Conservation (phyloP, 2,329 filamentous ascomycete species). For the Camptophora hylomeconis region DNA sequence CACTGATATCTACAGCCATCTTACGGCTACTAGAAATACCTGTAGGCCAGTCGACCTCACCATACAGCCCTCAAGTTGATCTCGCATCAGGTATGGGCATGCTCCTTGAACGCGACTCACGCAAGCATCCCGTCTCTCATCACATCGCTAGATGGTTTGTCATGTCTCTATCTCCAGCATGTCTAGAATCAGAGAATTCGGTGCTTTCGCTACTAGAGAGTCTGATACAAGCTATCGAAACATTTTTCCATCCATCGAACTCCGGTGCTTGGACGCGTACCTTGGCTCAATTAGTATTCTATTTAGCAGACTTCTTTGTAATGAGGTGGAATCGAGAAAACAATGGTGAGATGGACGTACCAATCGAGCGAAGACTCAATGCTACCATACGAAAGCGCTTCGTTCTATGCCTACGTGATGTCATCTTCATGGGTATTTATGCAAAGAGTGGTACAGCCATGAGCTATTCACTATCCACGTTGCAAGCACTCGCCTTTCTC, state of each 20-base stretch:
- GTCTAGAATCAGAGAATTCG: slow-evolving; percentile 63
- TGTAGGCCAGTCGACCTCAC: slow-evolving; percentile 87
- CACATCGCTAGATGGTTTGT: slow-evolving; percentile 88
- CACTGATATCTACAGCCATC: slow-evolving; percentile 83
- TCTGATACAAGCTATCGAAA: slow-evolving; percentile 87
- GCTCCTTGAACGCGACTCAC: slow-evolving; percentile 80
- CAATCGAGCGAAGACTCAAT: slow-evolving; percentile 64
- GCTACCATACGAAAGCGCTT: slow-evolving; percentile 76
- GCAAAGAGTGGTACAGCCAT: slow-evolving; percentile 88
- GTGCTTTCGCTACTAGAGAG: slow-evolving; percentile 77
- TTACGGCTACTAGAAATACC: slow-evolving; percentile 86
- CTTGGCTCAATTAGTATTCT: slow-evolving; percentile 79
- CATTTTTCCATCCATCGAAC: slow-evolving; percentile 97
- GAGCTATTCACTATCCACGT: slow-evolving; percentile 77
- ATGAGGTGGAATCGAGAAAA: slow-evolving; percentile 95
- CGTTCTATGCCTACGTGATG: slow-evolving; percentile 76
- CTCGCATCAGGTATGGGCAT: slow-evolving; percentile 69
- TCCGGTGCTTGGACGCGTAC: slow-evolving; percentile 84
- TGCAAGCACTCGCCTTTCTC: slow-evolving; percentile 79
- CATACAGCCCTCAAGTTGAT: slow-evolving; percentile 71
- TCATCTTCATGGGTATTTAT: slow-evolving; percentile 96
- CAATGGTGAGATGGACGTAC: slow-evolving; percentile 80
- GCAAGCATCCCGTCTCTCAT: slow-evolving; percentile 84
- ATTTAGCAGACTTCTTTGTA: slow-evolving; percentile 89
- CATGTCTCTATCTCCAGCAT: slow-evolving; percentile 79